Base-by-base conservation (phyloP, 140 eudicot genomes). In the Oenanthe javanica region DNA sequence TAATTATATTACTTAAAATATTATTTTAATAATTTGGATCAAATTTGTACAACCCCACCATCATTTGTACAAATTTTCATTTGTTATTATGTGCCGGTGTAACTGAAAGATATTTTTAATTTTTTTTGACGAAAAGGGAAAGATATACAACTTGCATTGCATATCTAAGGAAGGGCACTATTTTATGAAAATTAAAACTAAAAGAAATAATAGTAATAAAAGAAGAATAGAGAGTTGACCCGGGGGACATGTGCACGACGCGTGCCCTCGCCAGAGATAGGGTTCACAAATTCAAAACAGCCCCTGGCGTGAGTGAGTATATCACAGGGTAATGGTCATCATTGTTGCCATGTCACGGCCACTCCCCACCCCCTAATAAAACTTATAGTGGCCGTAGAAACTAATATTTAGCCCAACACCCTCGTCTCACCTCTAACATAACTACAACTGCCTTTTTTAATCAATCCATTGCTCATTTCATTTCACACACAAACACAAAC, bases 341-440 rank as follows among this genome's bases (percentile, higher is more conserved):
- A 40, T 40, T 49, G 40, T 70, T 49, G 48, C 48, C 76, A 40
- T 38, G 76, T 71, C 76, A 67, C 50, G 74, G 43, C 76, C 76
- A 40, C 50, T 16, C 55, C 12, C n/a, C 13, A 31, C 40, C 79
- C 69, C 67, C 61, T 52, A 16, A 15, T 19, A 52, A 52, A 16
- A 52, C 6, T 50, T 77, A 18, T 49, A 77, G 21, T 70, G 59
- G n/a, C 21, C 61, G 2, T 52, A 4, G 2, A 16, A 52, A 69
- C 40, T 69, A 10, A 14, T 72, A 38, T 21, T 19, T 1, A 54
- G 63, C 59, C 59, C 59, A 15, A 16, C 5, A 21, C 67, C 67
- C 31, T 19, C 67, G 21, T 71, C 21, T 18, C 38, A n/a, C 9
- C 8, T 3, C n/a, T 0, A 77, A 9, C 14, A 23, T 5, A 21